Evolutionary conservation across 73 alveolate species (phyloP).

Genomic region (Stentor coeruleus): DNA sequence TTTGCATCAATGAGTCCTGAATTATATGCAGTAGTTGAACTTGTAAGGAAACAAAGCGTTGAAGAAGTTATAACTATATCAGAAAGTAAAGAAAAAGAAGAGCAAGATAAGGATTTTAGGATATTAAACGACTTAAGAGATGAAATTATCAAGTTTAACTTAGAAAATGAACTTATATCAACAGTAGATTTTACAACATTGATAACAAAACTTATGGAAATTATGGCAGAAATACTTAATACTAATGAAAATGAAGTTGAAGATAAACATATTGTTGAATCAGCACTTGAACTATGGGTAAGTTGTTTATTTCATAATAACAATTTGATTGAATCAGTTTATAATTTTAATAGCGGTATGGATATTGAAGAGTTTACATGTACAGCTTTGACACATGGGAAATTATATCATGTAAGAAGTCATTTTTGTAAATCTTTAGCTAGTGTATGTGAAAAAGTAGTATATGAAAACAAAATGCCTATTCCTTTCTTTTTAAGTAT

Average conservation of each 20-base stretch:
- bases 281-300: slow-evolving; percentile 33
- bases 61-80: background rate
- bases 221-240: slow-evolving; percentile 28
- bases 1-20: slow-evolving; percentile 34
- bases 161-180: background rate
- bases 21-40: slow-evolving; percentile 38
- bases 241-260: slow-evolving; percentile 41
- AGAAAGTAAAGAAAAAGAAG: background rate
- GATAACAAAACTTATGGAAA: slow-evolving; percentile 1
- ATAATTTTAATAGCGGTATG: background rate
- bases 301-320: slow-evolving; percentile 28
- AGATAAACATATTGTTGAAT: slow-evolving; percentile 51
- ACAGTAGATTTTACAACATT: background rate
- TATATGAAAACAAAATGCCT: background rate
- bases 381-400: background rate
- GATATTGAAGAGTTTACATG: background rate
- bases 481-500: slow-evolving; percentile 9
- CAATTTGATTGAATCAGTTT: background rate
- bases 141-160: slow-evolving; percentile 13
- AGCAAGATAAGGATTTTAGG: background rate
- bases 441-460: background rate
- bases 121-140: slow-evolving; percentile 3
- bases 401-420: background rate
- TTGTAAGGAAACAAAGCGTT: slow-evolving; percentile 28
- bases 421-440: background rate